A percentile compares a stretch with the other conserved stretches of the same genome.
Evolutionary conservation across 495 filamentous ascomycete species (phyloP).

Genomic region (Neurospora sublineolata): DNA sequence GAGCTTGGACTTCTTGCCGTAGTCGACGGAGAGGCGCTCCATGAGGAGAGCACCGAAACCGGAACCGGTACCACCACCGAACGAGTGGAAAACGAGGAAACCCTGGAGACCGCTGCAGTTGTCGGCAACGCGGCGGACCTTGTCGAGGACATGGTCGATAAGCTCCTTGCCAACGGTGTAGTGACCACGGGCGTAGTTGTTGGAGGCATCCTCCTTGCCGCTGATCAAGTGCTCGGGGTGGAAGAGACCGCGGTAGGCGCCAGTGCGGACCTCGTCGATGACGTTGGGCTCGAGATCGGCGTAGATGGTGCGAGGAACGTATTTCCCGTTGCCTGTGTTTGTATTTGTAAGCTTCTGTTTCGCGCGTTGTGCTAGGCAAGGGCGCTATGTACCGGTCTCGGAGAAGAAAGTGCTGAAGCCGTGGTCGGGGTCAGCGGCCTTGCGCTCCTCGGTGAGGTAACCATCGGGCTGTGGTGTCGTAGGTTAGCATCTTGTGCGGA

Average conservation of each 20-base stretch:
- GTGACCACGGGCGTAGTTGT: slow-evolving; percentile 98
- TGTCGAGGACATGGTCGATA: slow-evolving; percentile 92
- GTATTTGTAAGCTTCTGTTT: slow-evolving; percentile 3
- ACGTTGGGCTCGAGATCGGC: slow-evolving; percentile 99
- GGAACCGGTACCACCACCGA: slow-evolving; percentile 96
- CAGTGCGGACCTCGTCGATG: slow-evolving; percentile 97
- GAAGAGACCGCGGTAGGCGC: slow-evolving; percentile 90
- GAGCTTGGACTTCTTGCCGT: slow-evolving; percentile 98
- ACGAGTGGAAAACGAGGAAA: slow-evolving; percentile 99
- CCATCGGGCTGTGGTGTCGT: slow-evolving; percentile 69
- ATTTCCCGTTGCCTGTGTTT: slow-evolving; percentile 81
- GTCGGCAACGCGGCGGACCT: slow-evolving; percentile 90
- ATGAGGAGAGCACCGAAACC: slow-evolving; percentile 96
- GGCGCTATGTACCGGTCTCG: slow-evolving; percentile 73
- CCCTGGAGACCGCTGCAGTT: slow-evolving; percentile 96
- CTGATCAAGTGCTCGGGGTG: slow-evolving; percentile 99
- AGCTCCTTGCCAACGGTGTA: slow-evolving; percentile 99
- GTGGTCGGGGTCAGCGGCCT: slow-evolving; percentile 81
- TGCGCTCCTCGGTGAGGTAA: slow-evolving; percentile 96
- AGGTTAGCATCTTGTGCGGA: neutral
- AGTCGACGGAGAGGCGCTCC: slow-evolving; percentile 95
- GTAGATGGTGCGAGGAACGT: slow-evolving; percentile 98
- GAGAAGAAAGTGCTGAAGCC: slow-evolving; percentile 99
- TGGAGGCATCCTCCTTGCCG: slow-evolving; percentile 98
- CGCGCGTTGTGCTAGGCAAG: neutral